phyloP scores from a whole-genome alignment of 306 rosid species.

The Amphicarpaea edgeworthii region DNA sequence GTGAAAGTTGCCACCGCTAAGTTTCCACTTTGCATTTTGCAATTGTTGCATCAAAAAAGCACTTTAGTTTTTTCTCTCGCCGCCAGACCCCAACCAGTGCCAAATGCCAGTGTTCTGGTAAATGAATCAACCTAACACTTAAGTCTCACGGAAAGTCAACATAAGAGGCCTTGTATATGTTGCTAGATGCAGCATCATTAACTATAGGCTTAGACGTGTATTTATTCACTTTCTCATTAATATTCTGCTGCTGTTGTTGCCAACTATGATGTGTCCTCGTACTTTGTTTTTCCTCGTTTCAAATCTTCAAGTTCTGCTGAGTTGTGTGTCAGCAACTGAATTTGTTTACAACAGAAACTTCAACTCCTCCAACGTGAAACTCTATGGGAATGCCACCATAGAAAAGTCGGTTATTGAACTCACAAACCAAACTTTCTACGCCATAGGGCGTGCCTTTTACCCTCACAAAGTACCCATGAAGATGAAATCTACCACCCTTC shows the following conservation, averaged over 20 bases:
- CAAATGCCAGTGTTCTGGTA: not conserved
- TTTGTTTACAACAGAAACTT: conserved; percentile 69
- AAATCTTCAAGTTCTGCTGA: conserved; percentile 30
- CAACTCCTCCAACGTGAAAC: conserved; percentile 58
- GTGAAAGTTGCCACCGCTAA: not conserved
- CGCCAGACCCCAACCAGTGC: conserved; percentile 24
- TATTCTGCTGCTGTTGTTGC: not conserved
- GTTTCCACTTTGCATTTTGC: not conserved
- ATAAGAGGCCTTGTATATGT: not conserved
- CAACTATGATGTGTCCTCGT: conserved; percentile 46
- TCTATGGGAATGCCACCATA: conserved; percentile 61
- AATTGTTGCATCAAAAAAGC: too few species aligned
- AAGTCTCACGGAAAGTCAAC: not conserved
- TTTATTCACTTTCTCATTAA: not conserved
- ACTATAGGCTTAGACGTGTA: not conserved
- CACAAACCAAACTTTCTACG: conserved; percentile 61
- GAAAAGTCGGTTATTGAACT: conserved; percentile 56
- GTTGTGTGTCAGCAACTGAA: conserved; percentile 55
- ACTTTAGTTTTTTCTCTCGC: conserved; percentile 1
- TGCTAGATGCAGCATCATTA: conserved; percentile 5
- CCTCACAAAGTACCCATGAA: conserved; percentile 59
- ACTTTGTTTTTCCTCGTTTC: conserved; percentile 23
- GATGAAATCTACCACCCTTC: conserved; percentile 35
- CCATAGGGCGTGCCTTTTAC: conserved; percentile 68
- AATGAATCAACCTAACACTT: not conserved